A percentile compares a stretch with the other conserved stretches of the same genome.
These are phyloP conservation scores for Cladosporium sphaerospermum DNA, from an alignment of 2,329 filamentous ascomycete species.

Conservation along the genomic window DNA sequence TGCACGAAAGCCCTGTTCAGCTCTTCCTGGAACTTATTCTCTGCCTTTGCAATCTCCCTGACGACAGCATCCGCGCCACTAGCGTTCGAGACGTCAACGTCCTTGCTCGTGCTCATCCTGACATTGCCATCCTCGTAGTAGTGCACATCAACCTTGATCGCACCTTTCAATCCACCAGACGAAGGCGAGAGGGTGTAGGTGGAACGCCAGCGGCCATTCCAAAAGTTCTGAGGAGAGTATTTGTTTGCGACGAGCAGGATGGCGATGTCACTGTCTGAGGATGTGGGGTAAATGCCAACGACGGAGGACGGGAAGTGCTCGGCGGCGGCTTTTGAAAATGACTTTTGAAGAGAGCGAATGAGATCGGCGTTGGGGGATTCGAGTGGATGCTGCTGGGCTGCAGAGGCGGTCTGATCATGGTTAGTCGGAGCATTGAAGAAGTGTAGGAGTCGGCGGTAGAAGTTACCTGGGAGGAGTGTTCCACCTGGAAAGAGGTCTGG, in stretches of 20 bases:
- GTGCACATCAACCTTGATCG: conserved; percentile 89
- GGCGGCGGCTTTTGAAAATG: conserved; percentile 65
- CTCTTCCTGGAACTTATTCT: conserved; percentile 95
- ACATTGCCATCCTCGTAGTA: conserved; percentile 99
- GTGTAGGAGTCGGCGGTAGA: neutral
- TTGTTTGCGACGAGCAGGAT: conserved; percentile 88
- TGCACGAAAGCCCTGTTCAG: conserved; percentile 83
- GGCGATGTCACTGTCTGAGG: conserved; percentile 68
- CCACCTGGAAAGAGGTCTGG: conserved; percentile 80
- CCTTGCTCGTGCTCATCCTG: conserved; percentile 81
- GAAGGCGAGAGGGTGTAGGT: conserved; percentile 69
- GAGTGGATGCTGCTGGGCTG: conserved; percentile 68
- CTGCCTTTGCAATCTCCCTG: conserved; percentile 68
- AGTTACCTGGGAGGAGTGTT: conserved; percentile 70
- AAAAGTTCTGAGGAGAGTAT: conserved; percentile 97
- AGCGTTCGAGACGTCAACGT: conserved; percentile 51
- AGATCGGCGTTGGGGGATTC: conserved; percentile 73
- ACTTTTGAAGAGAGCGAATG: conserved; percentile 78
- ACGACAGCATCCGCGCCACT: conserved; percentile 64
- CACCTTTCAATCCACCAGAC: conserved; percentile 63
- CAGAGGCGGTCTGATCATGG: conserved; percentile 64
- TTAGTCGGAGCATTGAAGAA: neutral
- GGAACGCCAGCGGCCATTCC: conserved; percentile 96
- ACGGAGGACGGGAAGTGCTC: conserved; percentile 85
- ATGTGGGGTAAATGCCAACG: conserved; percentile 75